Evolutionary conservation across 164 flowering plant species (phyloP), one percentile per base, ranked within the genome.

Genomic region (Vitis rupestris): DNA sequence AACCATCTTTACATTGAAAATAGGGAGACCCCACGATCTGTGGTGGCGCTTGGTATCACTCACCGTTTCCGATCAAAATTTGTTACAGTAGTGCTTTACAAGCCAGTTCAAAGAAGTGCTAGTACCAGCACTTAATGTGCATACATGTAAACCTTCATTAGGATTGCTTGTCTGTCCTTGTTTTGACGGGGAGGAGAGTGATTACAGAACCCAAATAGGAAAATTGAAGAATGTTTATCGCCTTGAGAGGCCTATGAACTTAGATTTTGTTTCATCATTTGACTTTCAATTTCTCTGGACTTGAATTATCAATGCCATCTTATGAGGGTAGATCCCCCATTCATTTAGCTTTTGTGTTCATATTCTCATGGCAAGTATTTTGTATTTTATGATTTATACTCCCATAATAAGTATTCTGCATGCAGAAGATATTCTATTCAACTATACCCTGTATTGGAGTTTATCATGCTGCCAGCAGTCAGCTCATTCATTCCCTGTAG

Each of bases 1-100:
- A 95, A 95, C 81, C 99, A 95, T 85, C 93, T 95, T 49, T 94
- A 87, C 83, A 87, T 92, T 56, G 97, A 94, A 80, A 94, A 87
- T 74, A 74, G 94, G 75, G 94, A 92, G 63, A 62, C 74, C 67
- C 89, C 90, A 10, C 67, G 78, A 30, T 84, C 95, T 14, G 97
- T 92, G 2, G 92, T 90, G 66, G 97, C 94, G 44, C 88, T 92
- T n/a, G 94, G 97, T n/a, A 73, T 90, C 73, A 84, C 96, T 44
- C 97, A 92, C 70, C 90, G 97, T 17, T 90, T 90, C 74, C 88
- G 85, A 16, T 80, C 92, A 13, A 92, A 92, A 71, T 92, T 65
- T 71, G 96, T 92, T 10, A 90, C 92, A 4, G 92, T 90, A 48
- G 93, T 92, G 72, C 88, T 92, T 64, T 90, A 90, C 74, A 92